A percentile compares a stretch with the other conserved stretches of the same genome.
Conservation (phyloP, 1,284 basidiomycete species). For the Clitocybe nebularis region DNA sequence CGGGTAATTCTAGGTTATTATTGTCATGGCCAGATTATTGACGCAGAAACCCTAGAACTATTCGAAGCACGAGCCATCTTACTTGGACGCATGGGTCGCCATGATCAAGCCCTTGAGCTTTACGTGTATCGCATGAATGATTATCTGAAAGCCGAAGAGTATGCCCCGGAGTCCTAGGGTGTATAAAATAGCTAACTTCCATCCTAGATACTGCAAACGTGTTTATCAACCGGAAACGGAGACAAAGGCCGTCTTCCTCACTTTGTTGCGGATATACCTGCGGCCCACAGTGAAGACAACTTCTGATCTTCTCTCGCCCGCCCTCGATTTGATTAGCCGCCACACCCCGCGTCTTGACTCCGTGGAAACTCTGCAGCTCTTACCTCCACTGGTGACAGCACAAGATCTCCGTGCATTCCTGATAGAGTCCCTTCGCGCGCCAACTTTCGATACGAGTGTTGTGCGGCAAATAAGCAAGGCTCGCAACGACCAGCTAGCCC, state of each 20-base stretch:
- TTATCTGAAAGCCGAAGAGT: slow-evolving; percentile 86
- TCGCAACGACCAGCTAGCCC: slow-evolving; percentile 69
- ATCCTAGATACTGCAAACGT: slow-evolving; percentile 78
- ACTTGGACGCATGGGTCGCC: slow-evolving; percentile 84
- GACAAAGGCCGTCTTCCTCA: slow-evolving; percentile 73
- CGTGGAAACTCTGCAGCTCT: slow-evolving; percentile 74
- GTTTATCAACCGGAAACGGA: slow-evolving; percentile 62
- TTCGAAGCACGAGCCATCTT: slow-evolving; percentile 89
- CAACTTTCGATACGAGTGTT: slow-evolving; percentile 67
- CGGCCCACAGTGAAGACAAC: slow-evolving; percentile 53
- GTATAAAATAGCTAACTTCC: slow-evolving; percentile 5
- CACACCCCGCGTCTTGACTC: slow-evolving; percentile 83
- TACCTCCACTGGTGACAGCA: slow-evolving; percentile 86
- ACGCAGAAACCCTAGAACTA: slow-evolving; percentile 49
- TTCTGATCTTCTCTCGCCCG: slow-evolving; percentile 66
- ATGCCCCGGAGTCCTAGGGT: slow-evolving; percentile 21
- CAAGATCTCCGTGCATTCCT: slow-evolving; percentile 80
- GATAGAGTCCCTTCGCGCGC: slow-evolving; percentile 64
- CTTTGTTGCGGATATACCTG: slow-evolving; percentile 85
- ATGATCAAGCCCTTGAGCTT: slow-evolving; percentile 89
- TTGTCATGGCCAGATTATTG: neutral
- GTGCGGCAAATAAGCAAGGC: slow-evolving; percentile 67
- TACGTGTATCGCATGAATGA: slow-evolving; percentile 88
- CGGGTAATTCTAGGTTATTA: slow-evolving; percentile 45
- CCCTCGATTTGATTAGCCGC: slow-evolving; percentile 78